These are phyloP conservation scores for Leccinum barrowsii DNA, from an alignment of 768 basidiomycete genomes.

Conservation along the genomic window DNA sequence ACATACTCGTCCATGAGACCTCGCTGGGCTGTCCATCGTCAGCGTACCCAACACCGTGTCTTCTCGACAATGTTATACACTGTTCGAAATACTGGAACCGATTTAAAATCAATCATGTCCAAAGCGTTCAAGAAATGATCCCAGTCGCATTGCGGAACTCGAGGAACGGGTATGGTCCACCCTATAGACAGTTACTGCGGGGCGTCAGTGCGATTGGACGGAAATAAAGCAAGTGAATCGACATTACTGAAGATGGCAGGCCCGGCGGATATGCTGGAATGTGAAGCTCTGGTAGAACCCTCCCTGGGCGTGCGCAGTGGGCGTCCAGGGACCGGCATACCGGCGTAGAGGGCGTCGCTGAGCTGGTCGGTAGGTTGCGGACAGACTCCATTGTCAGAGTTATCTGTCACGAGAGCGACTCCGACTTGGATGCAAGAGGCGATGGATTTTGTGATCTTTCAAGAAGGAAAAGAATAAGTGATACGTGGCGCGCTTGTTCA, in stretches of 20 bases:
- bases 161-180: neutral
- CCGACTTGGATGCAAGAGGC: conserved; percentile 25
- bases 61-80: neutral
- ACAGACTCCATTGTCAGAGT: conserved; percentile 20
- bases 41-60: too few relatives aligned
- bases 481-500: neutral
- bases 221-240: too few relatives aligned
- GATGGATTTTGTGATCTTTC: conserved; percentile 9
- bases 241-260: conserved; percentile 21
- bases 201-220: too few relatives aligned
- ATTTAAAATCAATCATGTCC: neutral
- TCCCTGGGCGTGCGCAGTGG: conserved; percentile 13
- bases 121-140: conserved; percentile 11
- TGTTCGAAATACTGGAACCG: neutral
- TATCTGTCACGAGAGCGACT: conserved; percentile 24
- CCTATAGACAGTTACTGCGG: neutral
- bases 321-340: conserved; percentile 29
- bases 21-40: too few relatives aligned
- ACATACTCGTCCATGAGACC: too few relatives aligned
- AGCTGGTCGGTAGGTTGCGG: conserved; percentile 20
- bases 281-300: conserved; percentile 30
- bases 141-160: conserved; percentile 12
- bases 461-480: neutral
- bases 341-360: conserved; percentile 15
- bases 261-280: conserved; percentile 11